Evolutionary conservation across 2,329 filamentous ascomycete genomes (phyloP), one percentile per base, ranked within the genome.

Genomic region (Cryphonectria parasitica): DNA sequence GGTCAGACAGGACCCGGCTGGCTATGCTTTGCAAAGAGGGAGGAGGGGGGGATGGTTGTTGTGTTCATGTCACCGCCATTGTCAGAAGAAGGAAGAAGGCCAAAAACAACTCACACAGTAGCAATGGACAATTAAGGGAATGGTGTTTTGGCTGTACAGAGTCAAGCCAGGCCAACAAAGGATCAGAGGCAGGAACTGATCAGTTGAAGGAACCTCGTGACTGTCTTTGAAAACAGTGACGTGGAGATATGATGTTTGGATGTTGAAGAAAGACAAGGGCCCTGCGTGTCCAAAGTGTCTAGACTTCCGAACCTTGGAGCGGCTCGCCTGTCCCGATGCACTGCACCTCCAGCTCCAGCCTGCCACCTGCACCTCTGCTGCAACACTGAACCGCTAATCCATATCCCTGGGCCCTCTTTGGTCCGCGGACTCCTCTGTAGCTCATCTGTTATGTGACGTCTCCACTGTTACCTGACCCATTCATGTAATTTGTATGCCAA

Each of bases 61-160:
- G 28, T 31, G 39, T 45, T 45, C 61, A 45, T 19, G 63, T 49
- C 63, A 64, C 43, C 63, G 43, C 63, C 63, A 49, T 22, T 39
- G 19, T 49, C 39, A 11, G 39, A 67, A 28, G 19, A 25, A 45
- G 8, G 56, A 22, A 31, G 54, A 31, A 49, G 64, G 15, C n/a
- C 63, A 66, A 15, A 15, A 58, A 52, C n/a, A 31, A 71, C 71
- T 69, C 60, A 72, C 71, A 63, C 68, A 62, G 67, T 72, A 72
- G 69, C 71, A 66, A 72, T 67, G 69, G 71, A 69, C 66, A 31
- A 67, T 66, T 69, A 72, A 66, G 67, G 69, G 71, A 72, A 72
- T n/a, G 49, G 64, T 22, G 43, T 25, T 31, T 17, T 36, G 45
- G 31, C 56, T 31, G 43, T 8, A 28, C 25, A 34, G n/a, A 39